A percentile compares a stretch with the other conserved stretches of the same genome.
These are phyloP conservation scores for Penicillium fimorum DNA, from an alignment of 495 filamentous ascomycete genomes.

Conservation along the genomic window DNA sequence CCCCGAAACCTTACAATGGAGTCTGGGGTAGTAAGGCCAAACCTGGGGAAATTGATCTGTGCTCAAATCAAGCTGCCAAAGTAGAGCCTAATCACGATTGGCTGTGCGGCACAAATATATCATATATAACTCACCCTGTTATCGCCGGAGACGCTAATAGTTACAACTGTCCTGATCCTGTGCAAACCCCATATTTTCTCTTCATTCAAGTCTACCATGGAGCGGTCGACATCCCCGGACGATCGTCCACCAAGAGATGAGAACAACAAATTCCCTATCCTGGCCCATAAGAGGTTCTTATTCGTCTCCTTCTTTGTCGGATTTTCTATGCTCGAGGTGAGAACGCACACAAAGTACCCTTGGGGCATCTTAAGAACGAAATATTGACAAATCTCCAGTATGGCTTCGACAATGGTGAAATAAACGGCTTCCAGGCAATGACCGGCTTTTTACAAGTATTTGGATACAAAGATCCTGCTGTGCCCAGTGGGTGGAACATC, in stretches of 20 bases:
- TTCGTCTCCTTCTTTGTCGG: background rate
- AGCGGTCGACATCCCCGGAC: background rate
- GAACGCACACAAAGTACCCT: background rate
- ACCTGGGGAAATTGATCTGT: no score
- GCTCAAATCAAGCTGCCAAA: background rate
- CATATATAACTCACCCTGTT: background rate
- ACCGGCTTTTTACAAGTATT: constrained; percentile 21
- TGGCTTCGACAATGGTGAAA: constrained; percentile 20
- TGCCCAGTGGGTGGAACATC: constrained; percentile 18
- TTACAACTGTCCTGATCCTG: no score
- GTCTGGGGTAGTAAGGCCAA: background rate
- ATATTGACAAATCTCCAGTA: constrained; percentile 6
- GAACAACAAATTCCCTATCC: background rate
- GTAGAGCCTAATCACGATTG: background rate
- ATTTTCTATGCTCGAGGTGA: background rate
- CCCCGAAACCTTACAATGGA: background rate
- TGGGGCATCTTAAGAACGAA: background rate
- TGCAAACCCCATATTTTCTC: no score
- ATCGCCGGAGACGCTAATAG: background rate
- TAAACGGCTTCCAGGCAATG: constrained; percentile 20
- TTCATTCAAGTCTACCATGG: background rate
- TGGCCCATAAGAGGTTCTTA: background rate
- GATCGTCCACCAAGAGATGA: background rate
- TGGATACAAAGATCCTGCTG: constrained; percentile 13
- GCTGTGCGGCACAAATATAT: background rate